Evolutionary conservation across 2,329 filamentous ascomycete species (phyloP).

Genomic region (Aspergillus carbonarius): DNA sequence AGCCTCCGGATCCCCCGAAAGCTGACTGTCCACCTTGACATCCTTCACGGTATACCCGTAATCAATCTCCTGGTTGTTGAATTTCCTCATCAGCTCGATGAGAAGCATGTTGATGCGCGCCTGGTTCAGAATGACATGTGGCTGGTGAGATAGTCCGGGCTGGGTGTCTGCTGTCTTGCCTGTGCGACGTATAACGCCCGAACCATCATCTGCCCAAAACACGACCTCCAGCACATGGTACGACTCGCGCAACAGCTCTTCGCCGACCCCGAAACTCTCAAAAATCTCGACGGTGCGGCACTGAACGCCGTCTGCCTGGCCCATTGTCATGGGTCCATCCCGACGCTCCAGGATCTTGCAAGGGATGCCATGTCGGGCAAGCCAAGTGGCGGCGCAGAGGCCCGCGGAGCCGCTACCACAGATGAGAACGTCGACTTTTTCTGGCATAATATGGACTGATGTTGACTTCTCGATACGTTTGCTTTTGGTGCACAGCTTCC

Average conservation of each 20-base stretch:
- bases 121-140: conserved; percentile 60
- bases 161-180: conserved; percentile 55
- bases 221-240: conserved; percentile 59
- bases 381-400: conserved; percentile 61
- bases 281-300: conserved; percentile 63
- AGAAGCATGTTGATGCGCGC: conserved; percentile 57
- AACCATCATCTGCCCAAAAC: conserved; percentile 52
- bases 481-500: background rate
- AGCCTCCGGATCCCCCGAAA: conserved; percentile 36
- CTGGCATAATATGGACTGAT: conserved; percentile 5
- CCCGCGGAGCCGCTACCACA: conserved; percentile 63
- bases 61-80: conserved; percentile 49
- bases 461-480: background rate
- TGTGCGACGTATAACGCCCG: conserved; percentile 46
- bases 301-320: conserved; percentile 65
- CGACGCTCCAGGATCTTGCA: conserved; percentile 61
- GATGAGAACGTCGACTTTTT: conserved; percentile 57
- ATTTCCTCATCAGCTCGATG: conserved; percentile 50
- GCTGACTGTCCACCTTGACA: conserved; percentile 51
- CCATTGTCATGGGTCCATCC: conserved; percentile 54
- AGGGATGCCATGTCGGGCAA: conserved; percentile 56
- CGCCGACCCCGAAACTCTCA: conserved; percentile 58
- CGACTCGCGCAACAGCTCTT: conserved; percentile 55
- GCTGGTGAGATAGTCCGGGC: conserved; percentile 53
- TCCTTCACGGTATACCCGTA: conserved; percentile 56